These are phyloP conservation scores for Fusarium verrucosum DNA, from an alignment of 2,329 filamentous ascomycete species.

Conservation along the genomic window DNA sequence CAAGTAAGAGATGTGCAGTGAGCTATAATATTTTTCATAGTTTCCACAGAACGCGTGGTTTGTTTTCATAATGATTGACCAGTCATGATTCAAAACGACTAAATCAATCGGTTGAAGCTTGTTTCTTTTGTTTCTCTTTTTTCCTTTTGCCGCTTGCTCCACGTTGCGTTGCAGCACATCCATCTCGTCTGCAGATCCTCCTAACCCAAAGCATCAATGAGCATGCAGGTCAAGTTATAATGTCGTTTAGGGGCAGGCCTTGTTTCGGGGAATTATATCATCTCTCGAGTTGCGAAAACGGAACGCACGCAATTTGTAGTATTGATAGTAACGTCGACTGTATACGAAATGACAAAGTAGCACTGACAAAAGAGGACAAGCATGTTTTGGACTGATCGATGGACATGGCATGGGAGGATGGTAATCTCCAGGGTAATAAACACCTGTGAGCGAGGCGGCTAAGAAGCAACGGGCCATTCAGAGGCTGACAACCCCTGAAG, in stretches of 20 bases:
- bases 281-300: neutral
- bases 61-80: constrained; percentile 1
- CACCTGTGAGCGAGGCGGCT: constrained; percentile 21
- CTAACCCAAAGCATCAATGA: constrained; percentile 13
- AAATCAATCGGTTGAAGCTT: constrained; percentile 24
- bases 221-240: constrained; percentile 7
- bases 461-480: constrained; percentile 26
- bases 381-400: constrained; percentile 32
- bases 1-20: neutral
- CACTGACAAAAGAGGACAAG: constrained; percentile 23
- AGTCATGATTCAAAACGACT: neutral
- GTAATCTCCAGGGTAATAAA: neutral
- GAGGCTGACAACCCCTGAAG: constrained; percentile 27
- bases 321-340: neutral
- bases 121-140: constrained; percentile 9
- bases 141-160: constrained; percentile 29
- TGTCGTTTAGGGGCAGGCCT: constrained; percentile 16
- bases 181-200: constrained; percentile 26
- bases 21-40: constrained; percentile 6
- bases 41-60: constrained; percentile 31
- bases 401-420: neutral
- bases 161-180: constrained; percentile 26
- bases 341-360: constrained; percentile 2
- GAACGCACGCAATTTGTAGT: constrained; percentile 2
- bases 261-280: constrained; percentile 10